These are phyloP conservation scores for Cudoniella acicularis DNA, from an alignment of 495 filamentous ascomycete genomes.

Conservation along the genomic window DNA sequence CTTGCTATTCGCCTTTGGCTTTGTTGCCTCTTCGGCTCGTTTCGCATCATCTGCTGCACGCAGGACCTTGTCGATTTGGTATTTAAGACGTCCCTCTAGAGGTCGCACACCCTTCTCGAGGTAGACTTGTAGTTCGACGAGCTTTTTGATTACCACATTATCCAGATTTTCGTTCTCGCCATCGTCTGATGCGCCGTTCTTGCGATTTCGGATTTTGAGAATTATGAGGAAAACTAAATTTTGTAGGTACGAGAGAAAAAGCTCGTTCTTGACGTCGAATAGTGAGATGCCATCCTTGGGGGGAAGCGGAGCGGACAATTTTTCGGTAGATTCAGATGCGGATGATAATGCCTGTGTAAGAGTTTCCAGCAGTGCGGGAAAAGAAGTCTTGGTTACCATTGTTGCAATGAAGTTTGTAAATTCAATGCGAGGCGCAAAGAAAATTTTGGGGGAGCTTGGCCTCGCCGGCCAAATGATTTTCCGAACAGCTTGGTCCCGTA, in stretches of 20 bases:
- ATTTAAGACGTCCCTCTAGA: constrained; percentile 79
- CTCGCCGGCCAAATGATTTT: background rate
- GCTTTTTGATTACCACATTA: constrained; percentile 69
- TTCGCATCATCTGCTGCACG: constrained; percentile 78
- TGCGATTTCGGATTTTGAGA: constrained; percentile 66
- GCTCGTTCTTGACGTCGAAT: constrained; percentile 90
- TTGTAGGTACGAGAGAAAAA: constrained; percentile 92
- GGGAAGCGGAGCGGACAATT: constrained; percentile 44
- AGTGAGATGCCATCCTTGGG: constrained; percentile 88
- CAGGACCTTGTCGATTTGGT: constrained; percentile 87
- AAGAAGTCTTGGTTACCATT: constrained; percentile 46
- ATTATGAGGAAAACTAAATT: constrained; percentile 88
- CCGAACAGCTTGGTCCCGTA: background rate
- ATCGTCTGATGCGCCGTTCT: constrained; percentile 29
- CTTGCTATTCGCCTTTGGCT: constrained; percentile 31
- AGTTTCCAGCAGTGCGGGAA: constrained; percentile 58
- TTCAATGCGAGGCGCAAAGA: background rate
- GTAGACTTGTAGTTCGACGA: constrained; percentile 81
- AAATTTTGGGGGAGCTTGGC: background rate
- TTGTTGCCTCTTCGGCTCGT: constrained; percentile 26
- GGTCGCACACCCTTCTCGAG: constrained; percentile 88
- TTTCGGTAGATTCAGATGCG: constrained; percentile 48
- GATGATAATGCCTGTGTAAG: constrained; percentile 60
- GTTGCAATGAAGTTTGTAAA: constrained; percentile 2
- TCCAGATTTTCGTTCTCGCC: constrained; percentile 36